Percentiles rank a stretch among this genome's conserved stretches.
phyloP scores from a whole-genome alignment of 1,139 yeast species.

The Saccharomyces pastorianus region DNA sequence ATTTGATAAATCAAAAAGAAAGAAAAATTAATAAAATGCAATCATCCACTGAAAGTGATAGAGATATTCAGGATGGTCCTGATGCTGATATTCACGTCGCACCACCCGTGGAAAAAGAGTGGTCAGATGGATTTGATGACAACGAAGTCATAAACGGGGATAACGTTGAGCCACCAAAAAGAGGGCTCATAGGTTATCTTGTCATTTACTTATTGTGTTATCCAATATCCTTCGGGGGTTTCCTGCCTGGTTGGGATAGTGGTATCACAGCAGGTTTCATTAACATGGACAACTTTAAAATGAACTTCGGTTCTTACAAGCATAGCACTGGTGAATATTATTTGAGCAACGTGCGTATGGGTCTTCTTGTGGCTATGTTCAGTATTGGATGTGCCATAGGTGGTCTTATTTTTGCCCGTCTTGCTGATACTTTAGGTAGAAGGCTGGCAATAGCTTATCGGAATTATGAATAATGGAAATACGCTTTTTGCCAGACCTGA shows the following conservation, averaged over 20 bases:
- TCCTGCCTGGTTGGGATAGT: conserved; percentile 51
- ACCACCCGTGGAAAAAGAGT: not conserved
- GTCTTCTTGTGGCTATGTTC: conserved; percentile 28
- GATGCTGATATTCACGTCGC: not conserved
- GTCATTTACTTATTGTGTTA: not conserved
- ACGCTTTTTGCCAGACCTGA: not conserved
- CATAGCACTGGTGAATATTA: conserved; percentile 28
- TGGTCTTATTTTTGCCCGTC: conserved; percentile 43
- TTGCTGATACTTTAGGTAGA: conserved; percentile 53
- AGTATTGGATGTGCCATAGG: conserved; percentile 63
- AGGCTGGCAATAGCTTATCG: conserved; percentile 35
- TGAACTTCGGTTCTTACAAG: conserved; percentile 40
- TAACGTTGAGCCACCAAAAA: not conserved
- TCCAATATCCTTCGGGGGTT: not conserved
- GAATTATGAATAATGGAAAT: not conserved
- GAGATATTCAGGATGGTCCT: not conserved
- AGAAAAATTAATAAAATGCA: not conserved
- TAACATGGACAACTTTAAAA: conserved; percentile 53
- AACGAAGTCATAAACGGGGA: not conserved
- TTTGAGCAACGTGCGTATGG: conserved; percentile 45
- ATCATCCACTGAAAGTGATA: not conserved
- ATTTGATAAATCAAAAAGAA: not conserved
- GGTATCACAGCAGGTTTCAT: conserved; percentile 71
- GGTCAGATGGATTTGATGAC: not conserved
- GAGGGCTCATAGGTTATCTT: not conserved